Conservation (phyloP, 179 eudicot species). For the Kewa caespitosa region DNA sequence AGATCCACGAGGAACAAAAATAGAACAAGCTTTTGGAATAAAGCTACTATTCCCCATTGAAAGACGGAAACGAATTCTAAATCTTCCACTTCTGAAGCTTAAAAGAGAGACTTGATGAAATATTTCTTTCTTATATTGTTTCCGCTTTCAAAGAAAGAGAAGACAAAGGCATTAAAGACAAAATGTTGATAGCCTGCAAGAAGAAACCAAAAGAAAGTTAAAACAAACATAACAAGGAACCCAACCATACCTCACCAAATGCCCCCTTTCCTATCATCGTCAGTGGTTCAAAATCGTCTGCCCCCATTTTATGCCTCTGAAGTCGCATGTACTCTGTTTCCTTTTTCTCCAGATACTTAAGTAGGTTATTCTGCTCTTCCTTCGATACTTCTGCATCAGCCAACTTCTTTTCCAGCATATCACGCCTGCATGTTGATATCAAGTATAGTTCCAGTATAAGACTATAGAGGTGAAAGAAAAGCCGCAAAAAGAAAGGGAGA, state of each 20-base stretch:
- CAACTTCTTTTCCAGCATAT: constrained; percentile 70
- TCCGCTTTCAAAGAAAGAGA: too few relatives aligned
- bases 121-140: too few relatives aligned
- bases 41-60: neutral
- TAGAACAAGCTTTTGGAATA: neutral
- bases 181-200: neutral
- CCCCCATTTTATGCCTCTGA: constrained; percentile 91
- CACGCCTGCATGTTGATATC: constrained; percentile 42
- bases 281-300: constrained; percentile 84
- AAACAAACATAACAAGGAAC: neutral
- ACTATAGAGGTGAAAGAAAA: neutral
- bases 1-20: neutral
- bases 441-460: neutral
- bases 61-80: neutral
- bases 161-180: too few relatives aligned
- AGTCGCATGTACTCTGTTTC: constrained; percentile 86
- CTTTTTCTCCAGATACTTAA: constrained; percentile 69
- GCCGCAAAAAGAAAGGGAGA: neutral
- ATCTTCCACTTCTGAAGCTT: neutral
- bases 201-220: neutral
- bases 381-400: constrained; percentile 83
- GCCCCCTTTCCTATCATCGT: constrained; percentile 95
- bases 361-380: constrained; percentile 72
- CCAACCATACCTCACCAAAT: constrained; percentile 66
- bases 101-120: neutral